Percentiles rank a stretch among this genome's conserved stretches.
These are phyloP conservation scores for Rhexocercosporidium sp. DNA, from an alignment of 2,329 filamentous ascomycete genomes.

Conservation along the genomic window DNA sequence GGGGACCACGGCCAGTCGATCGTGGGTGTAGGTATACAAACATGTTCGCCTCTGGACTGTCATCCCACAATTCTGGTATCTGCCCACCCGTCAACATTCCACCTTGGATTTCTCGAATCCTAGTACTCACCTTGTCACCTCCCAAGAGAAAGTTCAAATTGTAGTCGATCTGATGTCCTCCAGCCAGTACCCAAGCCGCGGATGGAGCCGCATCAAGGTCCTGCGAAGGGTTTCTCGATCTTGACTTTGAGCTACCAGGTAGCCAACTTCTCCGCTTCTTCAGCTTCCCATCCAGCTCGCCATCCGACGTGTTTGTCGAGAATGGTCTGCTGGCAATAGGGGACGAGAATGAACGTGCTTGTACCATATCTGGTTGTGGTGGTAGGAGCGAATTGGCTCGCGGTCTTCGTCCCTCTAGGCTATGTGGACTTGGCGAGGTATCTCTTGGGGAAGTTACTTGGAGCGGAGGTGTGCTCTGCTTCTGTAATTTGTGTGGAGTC, in stretches of 20 bases:
- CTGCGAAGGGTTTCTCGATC: conserved; percentile 28
- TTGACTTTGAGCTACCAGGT: conserved; percentile 14
- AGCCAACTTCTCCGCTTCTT: conserved; percentile 32
- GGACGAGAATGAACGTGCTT: conserved; percentile 22
- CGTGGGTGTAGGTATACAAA: conserved; percentile 62
- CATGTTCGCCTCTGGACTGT: conserved; percentile 55
- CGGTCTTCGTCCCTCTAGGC: neutral
- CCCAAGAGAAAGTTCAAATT: conserved; percentile 57
- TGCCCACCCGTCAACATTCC: conserved; percentile 39
- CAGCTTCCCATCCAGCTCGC: conserved; percentile 12
- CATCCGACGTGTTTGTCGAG: conserved; percentile 20
- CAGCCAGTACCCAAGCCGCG: conserved; percentile 59
- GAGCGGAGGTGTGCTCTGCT: neutral
- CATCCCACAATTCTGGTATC: conserved; percentile 71
- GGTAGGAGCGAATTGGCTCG: conserved; percentile 15
- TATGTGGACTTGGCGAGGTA: conserved; percentile 2
- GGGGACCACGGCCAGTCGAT: conserved; percentile 56
- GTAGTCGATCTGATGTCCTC: conserved; percentile 59
- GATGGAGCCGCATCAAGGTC: neutral
- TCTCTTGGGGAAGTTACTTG: conserved; percentile 12
- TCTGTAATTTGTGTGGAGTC: neutral
- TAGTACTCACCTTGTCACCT: conserved; percentile 56
- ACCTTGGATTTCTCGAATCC: neutral
- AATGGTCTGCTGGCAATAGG: conserved; percentile 17
- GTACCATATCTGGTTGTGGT: conserved; percentile 6